phyloP scores from a whole-genome alignment of 371 early-diverging fungal species.

The Mortierella sp. region DNA sequence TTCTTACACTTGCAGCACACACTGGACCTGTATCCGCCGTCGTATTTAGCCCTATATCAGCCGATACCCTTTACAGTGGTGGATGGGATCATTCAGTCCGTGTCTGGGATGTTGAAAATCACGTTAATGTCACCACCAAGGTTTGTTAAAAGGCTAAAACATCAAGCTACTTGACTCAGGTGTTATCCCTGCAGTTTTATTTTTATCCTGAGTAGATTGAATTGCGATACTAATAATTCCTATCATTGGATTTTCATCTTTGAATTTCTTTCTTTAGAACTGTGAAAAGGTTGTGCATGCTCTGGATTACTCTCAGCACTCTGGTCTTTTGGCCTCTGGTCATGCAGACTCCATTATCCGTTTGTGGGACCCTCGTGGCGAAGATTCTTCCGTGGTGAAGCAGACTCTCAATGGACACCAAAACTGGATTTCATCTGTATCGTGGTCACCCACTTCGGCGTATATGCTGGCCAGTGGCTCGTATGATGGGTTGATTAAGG shows the following conservation, averaged over 20 bases:
- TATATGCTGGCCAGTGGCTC: slow-evolving; percentile 85
- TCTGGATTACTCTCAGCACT: slow-evolving; percentile 76
- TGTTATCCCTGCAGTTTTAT: neutral
- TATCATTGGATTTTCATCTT: neutral
- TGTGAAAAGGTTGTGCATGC: slow-evolving; percentile 89
- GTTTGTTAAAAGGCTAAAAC: slow-evolving; percentile 45
- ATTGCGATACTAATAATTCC: neutral
- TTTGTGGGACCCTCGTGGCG: slow-evolving; percentile 91
- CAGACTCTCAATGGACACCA: slow-evolving; percentile 82
- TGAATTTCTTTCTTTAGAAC: slow-evolving; percentile 62
- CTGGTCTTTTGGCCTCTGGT: slow-evolving; percentile 87
- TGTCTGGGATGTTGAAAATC: slow-evolving; percentile 88
- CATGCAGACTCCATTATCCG: slow-evolving; percentile 86
- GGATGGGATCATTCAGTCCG: slow-evolving; percentile 96
- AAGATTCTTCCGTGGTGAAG: slow-evolving; percentile 84
- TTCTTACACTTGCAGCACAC: slow-evolving; percentile 78
- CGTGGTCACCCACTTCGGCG: slow-evolving; percentile 86
- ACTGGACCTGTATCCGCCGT: slow-evolving; percentile 86
- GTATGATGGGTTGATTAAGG: slow-evolving; percentile 88
- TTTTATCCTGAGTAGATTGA: too few relatives aligned
- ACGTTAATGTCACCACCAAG: slow-evolving; percentile 81
- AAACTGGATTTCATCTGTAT: slow-evolving; percentile 85
- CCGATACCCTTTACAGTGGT: slow-evolving; percentile 80
- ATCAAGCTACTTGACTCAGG: neutral
- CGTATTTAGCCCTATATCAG: slow-evolving; percentile 66